Base-by-base conservation (phyloP, 73 alveolate genomes). In the Urostyla sp. region DNA sequence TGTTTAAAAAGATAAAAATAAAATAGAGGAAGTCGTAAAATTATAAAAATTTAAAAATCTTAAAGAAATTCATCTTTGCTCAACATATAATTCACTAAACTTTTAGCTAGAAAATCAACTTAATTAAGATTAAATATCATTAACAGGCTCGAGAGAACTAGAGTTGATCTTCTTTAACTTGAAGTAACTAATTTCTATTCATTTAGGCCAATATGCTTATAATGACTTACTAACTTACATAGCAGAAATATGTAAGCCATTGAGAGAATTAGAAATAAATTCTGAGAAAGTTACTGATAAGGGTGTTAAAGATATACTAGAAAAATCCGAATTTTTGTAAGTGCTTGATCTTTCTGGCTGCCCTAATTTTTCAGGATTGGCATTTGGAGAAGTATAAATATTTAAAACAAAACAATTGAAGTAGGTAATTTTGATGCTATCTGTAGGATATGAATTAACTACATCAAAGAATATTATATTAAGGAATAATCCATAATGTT, bases 71-170 rank as follows among this genome's bases (percentile, higher is more conserved):
- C 44, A 48, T 30, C 24, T 69, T 11, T 45, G 72, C 31, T 54
- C 72, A 8, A 46, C 67, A 24, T 69, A 69, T 31, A 21, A 27
- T 30, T 11, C 24, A 15, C 72, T 69, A 7, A 38, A 45, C 6
- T 45, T 69, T 23, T 45, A 69, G 44, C 7, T 69, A 4, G 7
- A 69, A 34, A 52, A 46, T 3, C 83, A 67, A 11, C 72, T 46
- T 69, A 69, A 69, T 16, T 49, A 45, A 21, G 49, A 69, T 54
- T 30, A 69, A 5, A 16, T 69, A 2, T 69, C 83, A 48, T 54
- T 69, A 16, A 52, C 83, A 13, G 83, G 83, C 15, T n/a, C 26
- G 24, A 45, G 83, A 45, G 83, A 69, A 45, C 72, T 69, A 16
- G 83, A 69, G 30, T 37, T 69, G 34, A 26, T 69, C 20, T 48